These are phyloP conservation scores for Cornus controversa DNA, from an alignment of 148 eudicot genomes.

Conservation along the genomic window DNA sequence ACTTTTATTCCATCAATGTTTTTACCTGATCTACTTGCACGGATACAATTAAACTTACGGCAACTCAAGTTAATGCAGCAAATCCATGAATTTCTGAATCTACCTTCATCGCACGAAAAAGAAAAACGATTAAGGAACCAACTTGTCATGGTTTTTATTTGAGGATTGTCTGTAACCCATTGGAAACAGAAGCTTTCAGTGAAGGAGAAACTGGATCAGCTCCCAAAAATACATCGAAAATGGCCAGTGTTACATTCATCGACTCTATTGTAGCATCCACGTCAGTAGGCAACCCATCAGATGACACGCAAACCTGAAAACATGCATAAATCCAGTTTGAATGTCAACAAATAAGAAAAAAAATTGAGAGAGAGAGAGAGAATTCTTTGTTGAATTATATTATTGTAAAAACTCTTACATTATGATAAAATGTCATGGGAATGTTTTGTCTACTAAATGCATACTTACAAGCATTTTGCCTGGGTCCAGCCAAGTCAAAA, in stretches of 20 bases:
- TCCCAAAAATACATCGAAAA: constrained; percentile 83
- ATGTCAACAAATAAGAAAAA: neutral
- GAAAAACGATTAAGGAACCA: neutral
- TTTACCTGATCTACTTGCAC: neutral
- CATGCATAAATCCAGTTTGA: neutral
- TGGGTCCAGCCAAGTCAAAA: constrained; percentile 82
- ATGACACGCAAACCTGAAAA: constrained; percentile 62
- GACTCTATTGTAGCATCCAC: constrained; percentile 76
- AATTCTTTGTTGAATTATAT: neutral
- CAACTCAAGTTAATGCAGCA: neutral
- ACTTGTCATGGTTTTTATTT: constrained; percentile 20
- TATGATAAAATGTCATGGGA: neutral
- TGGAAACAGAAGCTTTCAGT: constrained; percentile 68
- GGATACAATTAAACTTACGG: neutral
- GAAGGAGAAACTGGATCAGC: constrained; percentile 79
- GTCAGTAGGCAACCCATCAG: constrained; percentile 51
- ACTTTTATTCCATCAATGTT: neutral
- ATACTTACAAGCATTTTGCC: constrained; percentile 73
- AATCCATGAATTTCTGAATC: no score
- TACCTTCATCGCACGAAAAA: neutral
- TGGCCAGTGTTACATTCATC: constrained; percentile 64
- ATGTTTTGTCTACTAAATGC: neutral
- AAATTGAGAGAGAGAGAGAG: neutral
- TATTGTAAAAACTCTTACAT: no score
- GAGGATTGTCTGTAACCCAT: constrained; percentile 54